Base-by-base conservation (phyloP, 176 grass and related monocot genomes). In the Areca catechu region DNA sequence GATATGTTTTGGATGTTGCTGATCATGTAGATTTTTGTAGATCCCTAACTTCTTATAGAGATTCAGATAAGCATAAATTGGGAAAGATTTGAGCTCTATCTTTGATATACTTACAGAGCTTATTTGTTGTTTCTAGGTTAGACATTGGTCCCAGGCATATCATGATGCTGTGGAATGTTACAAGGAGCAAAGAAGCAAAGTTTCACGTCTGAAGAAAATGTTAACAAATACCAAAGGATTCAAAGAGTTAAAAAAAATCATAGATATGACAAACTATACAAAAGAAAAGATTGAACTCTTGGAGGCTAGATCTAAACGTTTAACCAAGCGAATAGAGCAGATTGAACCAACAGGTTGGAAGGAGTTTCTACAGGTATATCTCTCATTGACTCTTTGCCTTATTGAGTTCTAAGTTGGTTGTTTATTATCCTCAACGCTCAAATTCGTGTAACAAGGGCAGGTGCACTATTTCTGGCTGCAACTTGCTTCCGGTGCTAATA, bases 341-440 rank as follows among this genome's bases (percentile, higher is more conserved):
- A 97, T 97, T 77, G 92, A 97, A 76, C 92, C 92, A 51, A 90
- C 92, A 2, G 92, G 92, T 67, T 97, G 92, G 92, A 97, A 88
- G 68, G 92, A 97, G 79, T 97, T 97, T 80, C 76, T 97, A 51
- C 86, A 97, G 86, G 92, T 97, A 57, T 60, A 62, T 43, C 34
- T 1, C 34, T 12, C 9, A 43, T 12, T 43, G 14, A 43, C 34
- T 43, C 34, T 43, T 43, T 43, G 10, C 34, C 14, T 14, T 43
- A 43, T 43, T 43, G 34, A 43, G 1, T 43, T 7, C 34, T 43
- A 1, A 43, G 10, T 43, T 43, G 10, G 34, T 1, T 43, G 34
- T 43, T 12, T 12, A 43, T 43, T 43, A 43, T 43, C 34, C 10
- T 43, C 1, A 2, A 43, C 1, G 3, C 34, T 43, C 2, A 10